These are phyloP conservation scores for Scheffersomyces segobiensis DNA, from an alignment of 1,139 yeast species.

Conservation along the genomic window DNA sequence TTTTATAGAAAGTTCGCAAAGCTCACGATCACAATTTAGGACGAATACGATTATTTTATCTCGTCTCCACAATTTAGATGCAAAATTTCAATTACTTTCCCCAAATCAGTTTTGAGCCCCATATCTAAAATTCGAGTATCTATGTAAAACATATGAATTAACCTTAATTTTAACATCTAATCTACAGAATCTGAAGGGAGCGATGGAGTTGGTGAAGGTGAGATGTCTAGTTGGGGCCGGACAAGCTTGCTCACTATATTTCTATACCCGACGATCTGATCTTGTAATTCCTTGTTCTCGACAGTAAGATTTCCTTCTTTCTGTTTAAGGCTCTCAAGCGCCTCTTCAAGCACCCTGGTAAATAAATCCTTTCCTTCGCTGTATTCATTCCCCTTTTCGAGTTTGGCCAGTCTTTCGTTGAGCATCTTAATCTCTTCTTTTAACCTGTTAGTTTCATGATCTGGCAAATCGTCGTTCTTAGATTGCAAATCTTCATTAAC, in stretches of 20 bases:
- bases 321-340: background rate
- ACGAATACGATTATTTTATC: background rate
- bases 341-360: background rate
- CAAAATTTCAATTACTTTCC: background rate
- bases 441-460: background rate
- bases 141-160: background rate
- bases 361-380: background rate
- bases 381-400: background rate
- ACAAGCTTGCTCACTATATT: no score
- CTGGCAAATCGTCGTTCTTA: constrained; percentile 1
- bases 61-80: background rate
- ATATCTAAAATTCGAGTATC: background rate
- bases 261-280: background rate
- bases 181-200: background rate
- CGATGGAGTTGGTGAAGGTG: background rate
- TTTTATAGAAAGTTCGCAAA: background rate
- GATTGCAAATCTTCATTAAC: background rate
- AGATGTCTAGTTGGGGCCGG: background rate
- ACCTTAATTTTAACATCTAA: background rate
- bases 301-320: background rate
- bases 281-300: background rate
- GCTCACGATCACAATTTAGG: background rate
- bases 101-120: background rate
- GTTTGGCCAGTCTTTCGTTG: background rate
- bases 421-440: background rate